Percentiles rank a stretch among this genome's conserved stretches.
Evolutionary conservation across 2,329 filamentous ascomycete species (phyloP).

Genomic region (Colletotrichum godetiae): DNA sequence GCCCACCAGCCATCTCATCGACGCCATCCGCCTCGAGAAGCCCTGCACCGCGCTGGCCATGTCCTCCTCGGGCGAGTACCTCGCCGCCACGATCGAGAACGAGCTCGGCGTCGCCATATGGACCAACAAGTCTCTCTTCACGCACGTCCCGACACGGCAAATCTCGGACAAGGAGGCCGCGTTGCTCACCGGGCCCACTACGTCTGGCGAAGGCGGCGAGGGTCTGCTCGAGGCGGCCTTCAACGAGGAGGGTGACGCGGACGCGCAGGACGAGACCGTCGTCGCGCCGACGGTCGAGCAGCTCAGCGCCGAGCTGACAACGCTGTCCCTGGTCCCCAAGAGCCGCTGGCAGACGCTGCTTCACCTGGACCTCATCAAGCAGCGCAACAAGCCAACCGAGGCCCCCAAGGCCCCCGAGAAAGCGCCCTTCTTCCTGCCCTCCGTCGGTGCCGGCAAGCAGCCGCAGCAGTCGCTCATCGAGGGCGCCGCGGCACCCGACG

Average conservation of each 20-base stretch:
- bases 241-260: slow-evolving; percentile 60
- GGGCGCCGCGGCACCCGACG: slow-evolving; percentile 41
- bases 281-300: slow-evolving; percentile 75
- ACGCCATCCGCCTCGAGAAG: slow-evolving; percentile 83
- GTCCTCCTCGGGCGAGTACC: slow-evolving; percentile 89
- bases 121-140: slow-evolving; percentile 94
- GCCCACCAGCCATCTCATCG: slow-evolving; percentile 93
- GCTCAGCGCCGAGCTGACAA: slow-evolving; percentile 84
- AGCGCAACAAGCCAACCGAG: slow-evolving; percentile 94
- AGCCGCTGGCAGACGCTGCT: slow-evolving; percentile 94
- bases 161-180: slow-evolving; percentile 82
- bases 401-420: slow-evolving; percentile 92
- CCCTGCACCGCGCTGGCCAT: slow-evolving; percentile 89
- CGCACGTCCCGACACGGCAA: slow-evolving; percentile 85
- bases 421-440: slow-evolving; percentile 93
- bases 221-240: slow-evolving; percentile 83
- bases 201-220: slow-evolving; percentile 84
- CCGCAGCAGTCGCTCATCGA: slow-evolving; percentile 39
- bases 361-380: slow-evolving; percentile 90
- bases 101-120: slow-evolving; percentile 92
- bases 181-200: slow-evolving; percentile 75
- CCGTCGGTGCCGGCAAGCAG: slow-evolving; percentile 57
- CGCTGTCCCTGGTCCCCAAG: slow-evolving; percentile 88
- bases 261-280: slow-evolving; percentile 65
- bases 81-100: slow-evolving; percentile 88